Evolutionary conservation across 768 basidiomycete genomes (phyloP).

Genomic region (Arthromyces matolae): DNA sequence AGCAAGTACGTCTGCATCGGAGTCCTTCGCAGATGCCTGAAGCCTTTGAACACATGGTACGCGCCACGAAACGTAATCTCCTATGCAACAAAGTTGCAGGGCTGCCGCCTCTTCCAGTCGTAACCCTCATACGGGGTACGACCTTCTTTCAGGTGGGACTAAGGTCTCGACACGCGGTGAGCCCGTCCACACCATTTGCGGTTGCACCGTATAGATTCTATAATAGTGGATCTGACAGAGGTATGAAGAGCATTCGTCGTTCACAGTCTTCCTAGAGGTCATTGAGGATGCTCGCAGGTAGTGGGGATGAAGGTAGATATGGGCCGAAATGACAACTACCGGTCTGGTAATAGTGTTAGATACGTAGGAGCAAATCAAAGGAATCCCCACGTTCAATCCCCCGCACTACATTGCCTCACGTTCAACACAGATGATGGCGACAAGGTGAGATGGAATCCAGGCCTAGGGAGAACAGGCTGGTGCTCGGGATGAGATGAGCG

Average conservation of each 20-base stretch:
- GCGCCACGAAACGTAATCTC: not conserved
- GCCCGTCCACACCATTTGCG: slow-evolving; percentile 8
- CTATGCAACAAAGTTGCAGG: not conserved
- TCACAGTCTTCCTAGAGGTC: not conserved
- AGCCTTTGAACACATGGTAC: not conserved
- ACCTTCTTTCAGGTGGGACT: slow-evolving; percentile 3
- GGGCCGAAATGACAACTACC: too few relatives aligned
- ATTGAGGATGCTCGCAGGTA: too few relatives aligned
- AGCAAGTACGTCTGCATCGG: slow-evolving; percentile 2
- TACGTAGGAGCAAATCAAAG: too few relatives aligned
- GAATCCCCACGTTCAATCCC: too few relatives aligned
- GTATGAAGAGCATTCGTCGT: not conserved
- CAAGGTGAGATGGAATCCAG: too few relatives aligned
- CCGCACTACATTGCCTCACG: too few relatives aligned
- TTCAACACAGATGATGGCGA: too few relatives aligned
- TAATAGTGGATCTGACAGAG: not conserved
- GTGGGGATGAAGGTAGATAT: too few relatives aligned
- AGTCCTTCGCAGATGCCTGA: slow-evolving; percentile 7
- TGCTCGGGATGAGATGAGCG: too few relatives aligned
- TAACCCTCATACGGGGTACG: not conserved
- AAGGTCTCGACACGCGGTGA: not conserved
- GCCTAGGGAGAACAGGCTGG: too few relatives aligned
- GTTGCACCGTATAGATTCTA: slow-evolving; percentile 5
- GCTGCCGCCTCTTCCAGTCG: slow-evolving; percentile 5
- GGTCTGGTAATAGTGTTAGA: too few relatives aligned